A percentile compares a stretch with the other conserved stretches of the same genome.
These are phyloP conservation scores for Penicillium janthinellum DNA, from an alignment of 2,329 filamentous ascomycete species.

Conservation along the genomic window DNA sequence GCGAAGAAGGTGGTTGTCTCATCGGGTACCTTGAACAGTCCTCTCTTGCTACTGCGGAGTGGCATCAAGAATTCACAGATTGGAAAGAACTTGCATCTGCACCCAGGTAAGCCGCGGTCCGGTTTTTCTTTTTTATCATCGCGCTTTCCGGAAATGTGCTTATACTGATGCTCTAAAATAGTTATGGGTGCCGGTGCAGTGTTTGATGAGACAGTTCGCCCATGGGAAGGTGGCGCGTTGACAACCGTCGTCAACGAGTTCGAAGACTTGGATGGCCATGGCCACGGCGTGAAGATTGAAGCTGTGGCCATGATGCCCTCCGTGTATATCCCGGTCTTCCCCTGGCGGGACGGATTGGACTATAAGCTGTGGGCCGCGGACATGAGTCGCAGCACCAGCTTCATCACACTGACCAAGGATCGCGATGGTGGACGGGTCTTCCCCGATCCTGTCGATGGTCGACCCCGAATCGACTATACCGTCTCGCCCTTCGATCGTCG, in stretches of 20 bases:
- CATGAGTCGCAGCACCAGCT: constrained; percentile 68
- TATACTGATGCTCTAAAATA: constrained; percentile 9
- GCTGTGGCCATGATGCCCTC: constrained; percentile 73
- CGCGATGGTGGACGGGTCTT: constrained; percentile 74
- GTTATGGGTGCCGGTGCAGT: constrained; percentile 54
- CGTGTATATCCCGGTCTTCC: constrained; percentile 61
- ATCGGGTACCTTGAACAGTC: constrained; percentile 74
- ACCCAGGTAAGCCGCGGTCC: constrained; percentile 63
- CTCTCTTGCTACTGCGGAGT: constrained; percentile 74
- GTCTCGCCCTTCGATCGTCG: constrained; percentile 71
- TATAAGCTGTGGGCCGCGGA: constrained; percentile 72
- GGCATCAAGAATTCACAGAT: constrained; percentile 80
- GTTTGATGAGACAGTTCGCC: constrained; percentile 70
- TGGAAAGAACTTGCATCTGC: constrained; percentile 77
- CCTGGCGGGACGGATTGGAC: constrained; percentile 69
- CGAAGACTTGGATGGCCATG: constrained; percentile 76
- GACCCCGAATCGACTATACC: constrained; percentile 68
- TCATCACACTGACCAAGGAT: constrained; percentile 75
- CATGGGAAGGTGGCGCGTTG: constrained; percentile 77
- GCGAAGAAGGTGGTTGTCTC: constrained; percentile 82
- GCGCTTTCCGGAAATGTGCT: too few species aligned
- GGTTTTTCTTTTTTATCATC: background rate
- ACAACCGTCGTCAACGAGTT: constrained; percentile 76
- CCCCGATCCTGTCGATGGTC: constrained; percentile 67
- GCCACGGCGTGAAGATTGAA: constrained; percentile 84